Percentiles rank a stretch among this genome's conserved stretches.
These are phyloP conservation scores for Thozetella sp. DNA, from an alignment of 495 filamentous ascomycete species.

Conservation along the genomic window DNA sequence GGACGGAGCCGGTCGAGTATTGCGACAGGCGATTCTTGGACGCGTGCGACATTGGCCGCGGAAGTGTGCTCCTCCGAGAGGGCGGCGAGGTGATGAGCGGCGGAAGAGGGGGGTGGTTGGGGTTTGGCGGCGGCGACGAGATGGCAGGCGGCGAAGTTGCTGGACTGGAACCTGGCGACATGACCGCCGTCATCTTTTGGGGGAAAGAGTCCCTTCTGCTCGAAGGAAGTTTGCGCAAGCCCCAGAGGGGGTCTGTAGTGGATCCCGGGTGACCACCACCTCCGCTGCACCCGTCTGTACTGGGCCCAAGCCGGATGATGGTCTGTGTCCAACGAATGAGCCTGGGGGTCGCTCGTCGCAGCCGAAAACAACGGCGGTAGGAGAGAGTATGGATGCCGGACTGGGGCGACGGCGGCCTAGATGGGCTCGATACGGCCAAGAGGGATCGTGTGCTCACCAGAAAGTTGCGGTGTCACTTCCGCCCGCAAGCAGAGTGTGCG, in stretches of 20 bases:
- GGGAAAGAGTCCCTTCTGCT: background rate
- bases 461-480: no score
- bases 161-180: conserved; percentile 59
- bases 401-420: no score
- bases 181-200: conserved; percentile 53
- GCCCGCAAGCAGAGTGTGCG: no score
- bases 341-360: no score
- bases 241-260: background rate
- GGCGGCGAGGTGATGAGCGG: conserved; percentile 65
- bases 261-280: background rate
- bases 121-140: conserved; percentile 51
- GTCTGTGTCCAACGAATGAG: no score
- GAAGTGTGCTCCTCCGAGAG: conserved; percentile 55
- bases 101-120: conserved; percentile 60
- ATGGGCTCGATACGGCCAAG: no score
- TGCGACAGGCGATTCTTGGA: conserved; percentile 69
- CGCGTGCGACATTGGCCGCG: conserved; percentile 70
- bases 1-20: conserved; percentile 66
- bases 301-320: background rate
- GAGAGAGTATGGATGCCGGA: no score
- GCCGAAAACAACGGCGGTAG: no score
- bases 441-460: no score
- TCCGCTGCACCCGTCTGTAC: background rate
- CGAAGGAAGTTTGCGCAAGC: background rate
- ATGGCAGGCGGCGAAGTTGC: conserved; percentile 53